phyloP scores from a whole-genome alignment of 495 filamentous ascomycete species.

The Chaetomium tenue region DNA sequence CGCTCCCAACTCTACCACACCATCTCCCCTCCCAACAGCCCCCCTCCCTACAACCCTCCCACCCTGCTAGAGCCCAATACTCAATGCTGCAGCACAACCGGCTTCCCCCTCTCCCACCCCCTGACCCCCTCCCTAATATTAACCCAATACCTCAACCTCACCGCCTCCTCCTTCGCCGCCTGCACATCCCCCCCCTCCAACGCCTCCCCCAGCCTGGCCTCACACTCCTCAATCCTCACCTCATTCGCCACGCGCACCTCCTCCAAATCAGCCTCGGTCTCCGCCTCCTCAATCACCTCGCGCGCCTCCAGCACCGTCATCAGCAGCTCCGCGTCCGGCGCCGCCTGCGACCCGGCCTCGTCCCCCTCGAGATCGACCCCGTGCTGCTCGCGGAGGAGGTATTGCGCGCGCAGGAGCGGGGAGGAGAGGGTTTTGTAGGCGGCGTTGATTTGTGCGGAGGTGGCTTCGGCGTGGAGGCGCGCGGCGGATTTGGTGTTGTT shows the following conservation, averaged over 20 bases:
- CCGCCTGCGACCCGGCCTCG: conserved; percentile 64
- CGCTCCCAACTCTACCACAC: too few relatives aligned
- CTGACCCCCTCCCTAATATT: conserved; percentile 78
- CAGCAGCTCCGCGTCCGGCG: conserved; percentile 70
- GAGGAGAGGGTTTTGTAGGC: conserved; percentile 79
- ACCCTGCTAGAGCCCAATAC: not conserved
- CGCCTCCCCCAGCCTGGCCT: conserved; percentile 56
- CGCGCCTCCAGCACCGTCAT: conserved; percentile 85
- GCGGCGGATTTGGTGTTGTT: conserved; percentile 28
- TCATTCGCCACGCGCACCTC: conserved; percentile 65
- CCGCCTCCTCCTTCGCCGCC: conserved; percentile 64
- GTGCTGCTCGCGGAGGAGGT: conserved; percentile 65
- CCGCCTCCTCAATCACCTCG: conserved; percentile 78
- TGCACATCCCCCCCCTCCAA: conserved; percentile 67
- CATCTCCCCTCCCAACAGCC: too few relatives aligned
- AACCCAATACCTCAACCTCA: conserved; percentile 85
- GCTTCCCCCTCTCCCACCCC: conserved; percentile 77
- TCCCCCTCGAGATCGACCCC: conserved; percentile 77
- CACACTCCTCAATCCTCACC: conserved; percentile 57
- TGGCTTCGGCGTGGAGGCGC: conserved; percentile 57
- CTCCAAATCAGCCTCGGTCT: conserved; percentile 61
- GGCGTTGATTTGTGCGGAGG: conserved; percentile 77
- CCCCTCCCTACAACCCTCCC: too few relatives aligned
- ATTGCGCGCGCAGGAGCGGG: conserved; percentile 79
- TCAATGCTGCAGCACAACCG: conserved; percentile 64